Base-by-base conservation (phyloP, 768 basidiomycete species). In the Kwoniella newhampshirensis region DNA sequence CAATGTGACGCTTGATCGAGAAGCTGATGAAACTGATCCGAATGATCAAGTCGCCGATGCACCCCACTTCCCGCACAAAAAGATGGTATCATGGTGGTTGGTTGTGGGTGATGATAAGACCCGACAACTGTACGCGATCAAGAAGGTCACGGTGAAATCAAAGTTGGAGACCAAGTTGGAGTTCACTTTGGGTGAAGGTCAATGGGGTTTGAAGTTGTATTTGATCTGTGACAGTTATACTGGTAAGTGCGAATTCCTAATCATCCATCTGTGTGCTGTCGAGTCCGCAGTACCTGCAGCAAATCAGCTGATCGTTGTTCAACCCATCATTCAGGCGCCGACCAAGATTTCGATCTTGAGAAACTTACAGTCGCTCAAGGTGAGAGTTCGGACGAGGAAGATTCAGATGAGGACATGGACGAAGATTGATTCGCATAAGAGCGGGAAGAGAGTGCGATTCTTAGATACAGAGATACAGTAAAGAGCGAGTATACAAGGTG, bases 41-140 rank as follows among this genome's bases (percentile, higher is more conserved):
- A 83, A 84, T 57, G 87, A 90, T 64, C 88, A 91, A 71, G 80
- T 79, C 3, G 93, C 93, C 30, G 82, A 97, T n/a, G 94, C 96
- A 0, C 93, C 96, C 0, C 88, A 86, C 79, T 98, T 88, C 80
- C 94, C 94, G 0, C 80, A 78, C 51, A 87, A 86, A 77, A 97
- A 97, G 81, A 83, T 91, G 77, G 85, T 88, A 54, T 92, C 91
- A 69, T 98, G 93, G 94, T 98, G 93, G 93, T 82, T 97, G 30
- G 92, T 98, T 44, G 82, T 97, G 12, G 91, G 91, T n/a, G 88
- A 93, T 47, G 57, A 60, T 3, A 51, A 63, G 12, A 85, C 84
- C n/a, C 84, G 85, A 35, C 87, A 91, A 66, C 80, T 99, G 12
- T 86, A 91, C 80, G 89, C 78, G 80, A 81, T 89, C 81, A 84